These are phyloP conservation scores for Saksenaea oblongispora DNA, from an alignment of 371 early-diverging fungal genomes.

Conservation along the genomic window DNA sequence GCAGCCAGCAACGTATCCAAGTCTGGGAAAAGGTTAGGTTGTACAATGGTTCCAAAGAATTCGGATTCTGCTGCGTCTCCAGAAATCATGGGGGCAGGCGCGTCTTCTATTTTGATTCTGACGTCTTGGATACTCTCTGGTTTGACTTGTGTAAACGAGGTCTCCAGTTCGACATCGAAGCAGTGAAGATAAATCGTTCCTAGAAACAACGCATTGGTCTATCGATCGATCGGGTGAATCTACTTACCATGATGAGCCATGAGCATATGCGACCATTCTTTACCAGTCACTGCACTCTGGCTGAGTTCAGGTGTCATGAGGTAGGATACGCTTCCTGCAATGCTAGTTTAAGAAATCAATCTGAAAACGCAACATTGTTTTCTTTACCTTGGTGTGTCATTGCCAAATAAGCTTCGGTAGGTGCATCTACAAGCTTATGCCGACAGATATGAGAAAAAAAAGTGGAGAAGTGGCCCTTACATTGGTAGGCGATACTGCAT, in stretches of 20 bases:
- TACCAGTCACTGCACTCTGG: neutral
- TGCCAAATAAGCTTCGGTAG: slow-evolving; percentile 27
- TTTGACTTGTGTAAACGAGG: slow-evolving; percentile 13
- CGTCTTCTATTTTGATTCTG: slow-evolving; percentile 17
- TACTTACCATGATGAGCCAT: slow-evolving; percentile 31
- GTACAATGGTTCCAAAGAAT: neutral
- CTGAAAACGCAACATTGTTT: too few relatives aligned
- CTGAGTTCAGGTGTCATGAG: slow-evolving; percentile 22
- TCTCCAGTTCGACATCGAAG: slow-evolving; percentile 19
- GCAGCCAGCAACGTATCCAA: neutral
- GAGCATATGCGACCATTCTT: slow-evolving; percentile 32
- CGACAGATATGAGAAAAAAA: too few relatives aligned
- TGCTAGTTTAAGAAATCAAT: too few relatives aligned
- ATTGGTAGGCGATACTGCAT: slow-evolving; percentile 25
- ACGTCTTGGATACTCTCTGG: neutral
- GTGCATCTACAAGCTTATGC: slow-evolving; percentile 19
- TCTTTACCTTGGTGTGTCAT: slow-evolving; percentile 29
- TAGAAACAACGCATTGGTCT: neutral
- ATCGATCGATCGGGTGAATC: too few relatives aligned
- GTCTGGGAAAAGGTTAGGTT: neutral
- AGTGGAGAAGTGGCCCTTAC: slow-evolving; percentile 10
- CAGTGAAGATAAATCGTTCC: slow-evolving; percentile 27
- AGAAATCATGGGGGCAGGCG: neutral
- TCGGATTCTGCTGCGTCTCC: neutral
- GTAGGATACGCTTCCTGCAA: slow-evolving; percentile 28